phyloP scores from a whole-genome alignment of 2,329 filamentous ascomycete genomes.

The Coleophoma crateriformis region DNA sequence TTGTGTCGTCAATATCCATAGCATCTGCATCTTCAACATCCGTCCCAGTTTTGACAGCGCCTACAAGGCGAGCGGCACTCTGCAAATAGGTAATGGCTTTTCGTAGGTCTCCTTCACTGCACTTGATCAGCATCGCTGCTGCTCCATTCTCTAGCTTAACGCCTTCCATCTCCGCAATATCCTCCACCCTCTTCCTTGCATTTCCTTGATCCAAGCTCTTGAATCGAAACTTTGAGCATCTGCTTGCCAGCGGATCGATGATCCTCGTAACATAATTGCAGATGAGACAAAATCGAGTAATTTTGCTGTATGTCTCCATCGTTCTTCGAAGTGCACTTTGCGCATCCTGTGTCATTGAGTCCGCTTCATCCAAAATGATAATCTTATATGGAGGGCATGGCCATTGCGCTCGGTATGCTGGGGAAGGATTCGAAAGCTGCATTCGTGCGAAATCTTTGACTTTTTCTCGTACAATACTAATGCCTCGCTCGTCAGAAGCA shows the following conservation, averaged over 20 bases:
- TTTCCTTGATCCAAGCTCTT: conserved; percentile 89
- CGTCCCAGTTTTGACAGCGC: conserved; percentile 48
- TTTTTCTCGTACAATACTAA: conserved; percentile 93
- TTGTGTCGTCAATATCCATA: conserved; percentile 44
- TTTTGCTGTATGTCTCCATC: conserved; percentile 97
- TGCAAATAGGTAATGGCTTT: conserved; percentile 97
- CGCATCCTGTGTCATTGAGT: conserved; percentile 98
- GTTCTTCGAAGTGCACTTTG: conserved; percentile 88
- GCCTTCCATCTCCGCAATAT: conserved; percentile 77
- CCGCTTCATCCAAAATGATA: conserved; percentile 95
- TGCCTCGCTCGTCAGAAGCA: conserved; percentile 96
- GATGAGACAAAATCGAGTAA: conserved; percentile 94
- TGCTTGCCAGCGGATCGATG: conserved; percentile 88
- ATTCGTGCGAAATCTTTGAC: conserved; percentile 97
- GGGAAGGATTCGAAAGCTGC: conserved; percentile 75
- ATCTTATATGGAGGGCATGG: conserved; percentile 99
- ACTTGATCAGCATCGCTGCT: conserved; percentile 76
- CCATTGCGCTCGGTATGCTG: conserved; percentile 64
- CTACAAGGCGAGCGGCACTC: conserved; percentile 84
- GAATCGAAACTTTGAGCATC: conserved; percentile 97
- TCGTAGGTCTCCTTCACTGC: conserved; percentile 88
- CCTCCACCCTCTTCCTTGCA: conserved; percentile 69
- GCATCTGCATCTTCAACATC: conserved; percentile 35
- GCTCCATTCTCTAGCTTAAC: conserved; percentile 74
- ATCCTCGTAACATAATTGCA: conserved; percentile 99